Conservation (phyloP, 495 filamentous ascomycete species). For the Xylaria cubensis region DNA sequence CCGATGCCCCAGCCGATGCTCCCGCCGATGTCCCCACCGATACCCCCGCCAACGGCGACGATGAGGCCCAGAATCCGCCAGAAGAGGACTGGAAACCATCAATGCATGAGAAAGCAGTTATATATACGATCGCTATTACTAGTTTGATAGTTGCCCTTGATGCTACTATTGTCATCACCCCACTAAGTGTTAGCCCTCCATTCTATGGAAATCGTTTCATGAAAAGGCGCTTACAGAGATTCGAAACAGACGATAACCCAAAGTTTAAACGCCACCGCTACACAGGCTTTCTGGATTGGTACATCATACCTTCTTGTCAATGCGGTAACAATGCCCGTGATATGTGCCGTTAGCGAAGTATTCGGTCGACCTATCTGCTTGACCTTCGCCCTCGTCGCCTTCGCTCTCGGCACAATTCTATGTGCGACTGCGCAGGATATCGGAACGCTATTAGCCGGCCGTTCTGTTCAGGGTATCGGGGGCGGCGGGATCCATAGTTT, state of each 20-base stretch:
- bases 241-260: constrained; percentile 45
- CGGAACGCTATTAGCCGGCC: constrained; percentile 73
- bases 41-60: background rate
- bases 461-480: constrained; percentile 81
- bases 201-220: background rate
- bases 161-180: constrained; percentile 59
- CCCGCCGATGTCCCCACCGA: too few species aligned
- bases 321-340: constrained; percentile 56
- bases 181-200: constrained; percentile 43
- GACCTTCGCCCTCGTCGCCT: constrained; percentile 48
- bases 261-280: constrained; percentile 53
- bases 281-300: constrained; percentile 61
- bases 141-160: constrained; percentile 62
- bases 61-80: constrained; percentile 20
- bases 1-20: background rate
- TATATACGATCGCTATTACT: constrained; percentile 51
- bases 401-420: constrained; percentile 53
- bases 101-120: constrained; percentile 47
- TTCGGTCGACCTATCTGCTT: constrained; percentile 59
- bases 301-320: constrained; percentile 59
- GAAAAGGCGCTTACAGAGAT: constrained; percentile 3
- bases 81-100: constrained; percentile 47
- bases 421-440: constrained; percentile 49
- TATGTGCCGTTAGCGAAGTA: constrained; percentile 57
- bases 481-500: constrained; percentile 83